phyloP scores from a whole-genome alignment of 768 basidiomycete species.

The Coprinopsis cinerea region DNA sequence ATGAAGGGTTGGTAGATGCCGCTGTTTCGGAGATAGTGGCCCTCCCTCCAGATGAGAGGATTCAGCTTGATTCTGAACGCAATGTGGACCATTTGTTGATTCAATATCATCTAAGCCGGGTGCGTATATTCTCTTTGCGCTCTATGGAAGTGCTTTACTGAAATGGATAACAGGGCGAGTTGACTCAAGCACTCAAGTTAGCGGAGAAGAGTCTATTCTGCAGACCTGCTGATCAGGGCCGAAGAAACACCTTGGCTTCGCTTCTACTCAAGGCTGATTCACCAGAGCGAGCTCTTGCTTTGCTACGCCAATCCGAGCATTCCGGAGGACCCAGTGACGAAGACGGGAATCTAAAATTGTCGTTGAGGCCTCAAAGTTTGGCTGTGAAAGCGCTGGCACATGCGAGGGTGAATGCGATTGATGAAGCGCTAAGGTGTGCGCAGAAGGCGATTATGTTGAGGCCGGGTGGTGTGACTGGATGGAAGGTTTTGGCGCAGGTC shows the following conservation, averaged over 20 bases:
- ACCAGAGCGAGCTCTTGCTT: constrained; percentile 36
- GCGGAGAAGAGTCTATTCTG: constrained; percentile 52
- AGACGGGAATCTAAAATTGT: too few species aligned
- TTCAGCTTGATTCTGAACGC: constrained; percentile 59
- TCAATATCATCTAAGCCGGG: constrained; percentile 71
- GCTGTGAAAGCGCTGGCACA: constrained; percentile 49
- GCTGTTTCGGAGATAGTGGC: constrained; percentile 76
- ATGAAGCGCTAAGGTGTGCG: constrained; percentile 37
- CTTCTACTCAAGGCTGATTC: constrained; percentile 47
- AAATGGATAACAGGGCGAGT: constrained; percentile 35
- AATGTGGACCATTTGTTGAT: constrained; percentile 69
- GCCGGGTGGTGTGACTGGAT: constrained; percentile 46
- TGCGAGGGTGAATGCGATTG: constrained; percentile 12
- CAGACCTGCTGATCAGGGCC: constrained; percentile 46
- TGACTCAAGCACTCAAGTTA: constrained; percentile 41
- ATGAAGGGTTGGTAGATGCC: constrained; percentile 78
- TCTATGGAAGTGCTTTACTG: neutral
- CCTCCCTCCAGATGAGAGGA: constrained; percentile 60
- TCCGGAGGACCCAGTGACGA: too few species aligned
- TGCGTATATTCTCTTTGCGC: constrained; percentile 31
- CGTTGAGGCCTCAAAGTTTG: too few species aligned
- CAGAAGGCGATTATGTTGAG: constrained; percentile 62
- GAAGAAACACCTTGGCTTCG: constrained; percentile 48
- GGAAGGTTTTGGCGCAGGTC: constrained; percentile 47
- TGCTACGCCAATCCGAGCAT: too few species aligned